Evolutionary conservation across 2,329 filamentous ascomycete genomes (phyloP).

Genomic region (Chaetomium strumarium): DNA sequence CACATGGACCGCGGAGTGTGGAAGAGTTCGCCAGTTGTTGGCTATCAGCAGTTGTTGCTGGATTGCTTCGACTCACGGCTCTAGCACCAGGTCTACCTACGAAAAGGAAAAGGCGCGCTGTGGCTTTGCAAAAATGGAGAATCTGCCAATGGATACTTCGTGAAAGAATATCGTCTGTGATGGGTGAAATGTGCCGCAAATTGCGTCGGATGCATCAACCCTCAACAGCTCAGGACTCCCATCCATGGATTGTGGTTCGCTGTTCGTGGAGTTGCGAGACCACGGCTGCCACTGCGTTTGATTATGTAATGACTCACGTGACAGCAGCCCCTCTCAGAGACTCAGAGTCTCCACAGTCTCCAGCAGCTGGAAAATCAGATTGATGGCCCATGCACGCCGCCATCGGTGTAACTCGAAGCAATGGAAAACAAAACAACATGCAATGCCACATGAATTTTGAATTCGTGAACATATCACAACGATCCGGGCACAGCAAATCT

Average conservation of each 20-base stretch:
- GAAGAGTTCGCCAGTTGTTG: neutral
- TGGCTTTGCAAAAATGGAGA: constrained; percentile 21
- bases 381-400: too few relatives aligned
- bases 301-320: constrained; percentile 1
- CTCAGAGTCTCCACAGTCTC: too few relatives aligned
- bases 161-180: constrained; percentile 26
- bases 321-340: neutral
- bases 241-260: constrained; percentile 26
- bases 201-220: constrained; percentile 18
- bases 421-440: too few relatives aligned
- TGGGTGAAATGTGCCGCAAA: constrained; percentile 15
- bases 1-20: neutral
- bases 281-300: neutral
- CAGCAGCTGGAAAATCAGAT: too few relatives aligned
- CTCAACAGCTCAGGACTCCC: constrained; percentile 12
- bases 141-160: constrained; percentile 28
- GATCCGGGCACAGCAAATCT: too few relatives aligned
- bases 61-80: neutral
- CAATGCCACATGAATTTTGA: too few relatives aligned
- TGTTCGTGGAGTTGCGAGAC: constrained; percentile 8
- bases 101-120: constrained; percentile 17
- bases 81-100: constrained; percentile 9
- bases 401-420: too few relatives aligned
- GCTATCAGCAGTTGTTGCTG: too few relatives aligned
- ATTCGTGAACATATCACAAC: too few relatives aligned